Evolutionary conservation across 805 yeast species (phyloP), one percentile per base, ranked within the genome.

Genomic region (Yarrowia sp.): DNA sequence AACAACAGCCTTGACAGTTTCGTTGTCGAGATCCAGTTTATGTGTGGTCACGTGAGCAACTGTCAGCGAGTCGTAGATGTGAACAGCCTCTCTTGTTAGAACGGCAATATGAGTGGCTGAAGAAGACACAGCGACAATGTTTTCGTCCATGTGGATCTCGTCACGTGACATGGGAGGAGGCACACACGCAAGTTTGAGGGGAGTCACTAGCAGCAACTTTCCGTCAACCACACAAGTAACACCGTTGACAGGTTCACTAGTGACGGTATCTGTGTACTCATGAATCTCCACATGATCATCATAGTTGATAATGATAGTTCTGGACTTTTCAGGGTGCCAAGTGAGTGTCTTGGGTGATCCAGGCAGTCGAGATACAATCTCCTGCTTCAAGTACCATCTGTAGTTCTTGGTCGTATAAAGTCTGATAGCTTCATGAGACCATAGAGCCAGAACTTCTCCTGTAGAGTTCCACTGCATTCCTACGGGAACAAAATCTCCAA

Each of bases 381-480:
- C 96, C 74, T 89, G 96, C 72, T 95, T 95, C 70, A 92, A 80
- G 75, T 89, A 92, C 99, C 99, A 95, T 73, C 92, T 96, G 75
- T 92, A 95, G 75, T 95, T 95, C 73, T 90, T 92, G 3, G 89
- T 81, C 1, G 96, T 86, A 98, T 98, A 95, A 28, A 95, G 75
- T 73, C 89, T 96, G n/a, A 95, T 81, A 14, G 84, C 78, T 69
- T 86, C 81, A 1, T 75, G 67, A 33, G 89, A 78, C 44, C 83
- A 86, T 11, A 95, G 77, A 1, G 96, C 90, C 64, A 95, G 78
- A 1, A 89, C 80, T 69, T 92, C 96, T 64, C 92, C 86, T 69
- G 87, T 86, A 42, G 85, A 80, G 63, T 93, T 90, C 98, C 98
- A 95, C 44, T 83, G 81, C 17, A 95, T 65, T 47, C 80, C 79